phyloP scores from a whole-genome alignment of 164 flowering plant species.

The Protea cynaroides region DNA sequence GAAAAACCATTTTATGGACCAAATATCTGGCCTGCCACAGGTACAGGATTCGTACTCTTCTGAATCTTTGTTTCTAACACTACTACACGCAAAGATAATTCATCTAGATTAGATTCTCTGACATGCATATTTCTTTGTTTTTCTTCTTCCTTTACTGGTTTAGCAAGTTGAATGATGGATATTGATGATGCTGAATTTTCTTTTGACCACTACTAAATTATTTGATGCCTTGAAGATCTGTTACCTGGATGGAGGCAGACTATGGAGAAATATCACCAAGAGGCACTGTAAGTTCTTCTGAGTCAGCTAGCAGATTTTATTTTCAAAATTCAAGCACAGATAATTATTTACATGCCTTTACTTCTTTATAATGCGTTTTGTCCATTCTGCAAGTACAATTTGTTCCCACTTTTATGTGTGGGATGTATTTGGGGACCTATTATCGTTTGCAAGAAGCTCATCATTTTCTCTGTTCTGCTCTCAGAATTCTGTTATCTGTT shows the following conservation, averaged over 20 bases:
- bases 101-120: neutral
- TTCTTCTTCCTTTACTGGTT: neutral
- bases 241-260: slow-evolving; percentile 84
- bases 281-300: slow-evolving; percentile 64
- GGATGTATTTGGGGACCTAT: too few species aligned
- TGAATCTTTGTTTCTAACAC: neutral
- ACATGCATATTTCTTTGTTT: neutral
- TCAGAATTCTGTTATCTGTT: too few species aligned
- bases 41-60: slow-evolving; percentile 24
- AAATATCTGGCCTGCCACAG: slow-evolving; percentile 79
- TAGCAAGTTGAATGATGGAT: neutral
- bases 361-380: neutral
- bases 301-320: neutral
- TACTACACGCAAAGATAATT: neutral
- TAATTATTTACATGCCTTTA: neutral
- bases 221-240: slow-evolving; percentile 34
- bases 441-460: too few species aligned
- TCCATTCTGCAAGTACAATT: neutral
- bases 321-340: neutral
- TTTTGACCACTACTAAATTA: neutral
- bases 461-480: too few species aligned
- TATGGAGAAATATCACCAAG: slow-evolving; percentile 76
- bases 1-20: slow-evolving; percentile 83
- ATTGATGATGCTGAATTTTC: neutral
- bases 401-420: too few species aligned